Base-by-base conservation (phyloP, 495 filamentous ascomycete species). In the Penicillium samsonianum region DNA sequence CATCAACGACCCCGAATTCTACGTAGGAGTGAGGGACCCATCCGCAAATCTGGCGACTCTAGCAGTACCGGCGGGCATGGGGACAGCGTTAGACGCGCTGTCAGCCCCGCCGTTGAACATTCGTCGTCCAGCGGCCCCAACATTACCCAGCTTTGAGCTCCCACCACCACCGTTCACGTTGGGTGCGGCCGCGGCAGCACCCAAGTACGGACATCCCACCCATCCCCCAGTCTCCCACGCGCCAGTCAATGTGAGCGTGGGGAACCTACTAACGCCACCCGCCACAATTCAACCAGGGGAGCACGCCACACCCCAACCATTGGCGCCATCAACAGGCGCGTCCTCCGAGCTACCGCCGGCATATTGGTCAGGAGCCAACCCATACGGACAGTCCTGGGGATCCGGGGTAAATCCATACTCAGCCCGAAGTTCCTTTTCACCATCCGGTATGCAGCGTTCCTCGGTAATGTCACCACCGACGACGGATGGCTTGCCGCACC, bases 201-300 rank as follows among this genome's bases (percentile, higher is more conserved):
- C 73, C 40, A 84, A 83, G 62, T 82, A 78, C 59, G 63, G 68
- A 44, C 65, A 64, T 33, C 65, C 68, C 42, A 67, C 67, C 71
- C 71, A 68, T 35, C 67, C 61, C 2, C 57, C 64, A 43, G n/a
- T 52, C 1, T 65, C 64, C 60, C 73, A 68, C 77, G 65, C 78
- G 3, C 62, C 70, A 53, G 70, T 69, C 65, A 84, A 68, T 53
- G 78, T 83, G 54, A 83, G 80, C 60, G 82, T 82, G 54, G 82
- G 80, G 60, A 88, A 81, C 57, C 77, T 88, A 26, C 71, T 86
- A 53, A 89, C 84, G 6, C 82, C 84, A 28, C 85, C 84, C 55
- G 71, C 69, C n/a, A 80, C 81, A 45, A 83, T 79, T 68, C 76
- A 85, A 35, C 75, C 82, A n/a, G 79, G 79, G 50, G 89, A 92